These are phyloP conservation scores for Hawksworthiomyces lignivorus DNA, from an alignment of 2,329 filamentous ascomycete genomes.

Conservation along the genomic window DNA sequence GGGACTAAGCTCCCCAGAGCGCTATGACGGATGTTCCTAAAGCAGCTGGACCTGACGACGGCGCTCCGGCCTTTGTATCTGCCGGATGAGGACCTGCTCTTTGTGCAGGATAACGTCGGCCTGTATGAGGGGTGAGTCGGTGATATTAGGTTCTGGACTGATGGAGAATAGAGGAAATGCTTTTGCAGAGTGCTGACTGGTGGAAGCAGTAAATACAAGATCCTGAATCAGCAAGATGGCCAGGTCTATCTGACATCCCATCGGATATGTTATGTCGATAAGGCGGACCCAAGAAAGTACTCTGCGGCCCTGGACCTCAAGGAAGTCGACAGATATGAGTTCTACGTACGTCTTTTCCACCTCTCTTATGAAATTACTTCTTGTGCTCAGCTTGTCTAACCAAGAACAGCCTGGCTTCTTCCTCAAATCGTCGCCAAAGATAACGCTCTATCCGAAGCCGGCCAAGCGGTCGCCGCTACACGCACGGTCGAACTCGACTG, in stretches of 20 bases:
- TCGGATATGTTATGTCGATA: constrained; percentile 90
- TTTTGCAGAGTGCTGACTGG: background rate
- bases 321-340: constrained; percentile 83
- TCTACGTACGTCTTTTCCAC: constrained; percentile 52
- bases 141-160: no score
- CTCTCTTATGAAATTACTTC: no score
- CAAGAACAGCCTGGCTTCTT: constrained; percentile 68
- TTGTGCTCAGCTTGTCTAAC: no score
- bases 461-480: constrained; percentile 56
- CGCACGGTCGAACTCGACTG: constrained; percentile 39
- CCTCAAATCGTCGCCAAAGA: constrained; percentile 87
- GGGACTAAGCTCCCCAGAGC: constrained; percentile 21
- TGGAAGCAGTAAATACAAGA: constrained; percentile 74
- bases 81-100: constrained; percentile 88
- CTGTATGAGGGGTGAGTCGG: constrained; percentile 84
- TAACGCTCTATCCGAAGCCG: constrained; percentile 80
- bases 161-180: no score
- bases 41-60: constrained; percentile 90
- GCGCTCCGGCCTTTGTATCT: constrained; percentile 87
- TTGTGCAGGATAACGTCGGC: constrained; percentile 95
- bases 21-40: constrained; percentile 88
- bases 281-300: constrained; percentile 73
- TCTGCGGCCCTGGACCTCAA: constrained; percentile 83
- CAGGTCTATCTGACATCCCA: constrained; percentile 96
- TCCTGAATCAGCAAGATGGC: constrained; percentile 87